phyloP scores from a whole-genome alignment of 2,329 filamentous ascomycete genomes.

The Talaromyces sp. region DNA sequence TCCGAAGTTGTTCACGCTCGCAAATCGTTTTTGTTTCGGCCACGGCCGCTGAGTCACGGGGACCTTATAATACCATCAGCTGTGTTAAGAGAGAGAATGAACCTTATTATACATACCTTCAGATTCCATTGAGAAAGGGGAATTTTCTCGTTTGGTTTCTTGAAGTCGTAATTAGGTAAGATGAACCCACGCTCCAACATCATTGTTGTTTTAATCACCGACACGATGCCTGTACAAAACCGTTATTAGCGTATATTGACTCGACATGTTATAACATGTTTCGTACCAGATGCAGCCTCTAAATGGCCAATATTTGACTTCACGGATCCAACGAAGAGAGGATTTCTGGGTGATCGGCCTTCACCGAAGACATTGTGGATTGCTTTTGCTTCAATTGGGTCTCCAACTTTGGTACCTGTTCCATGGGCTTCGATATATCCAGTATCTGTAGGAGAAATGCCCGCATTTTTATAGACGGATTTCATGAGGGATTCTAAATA shows the following conservation, averaged over 20 bases:
- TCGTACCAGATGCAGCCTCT: conserved; percentile 6
- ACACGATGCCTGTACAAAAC: conserved; percentile 2
- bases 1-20: conserved; percentile 9
- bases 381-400: neutral
- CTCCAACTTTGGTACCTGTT: conserved; percentile 2
- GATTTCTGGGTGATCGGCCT: neutral
- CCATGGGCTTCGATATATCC: conserved; percentile 31
- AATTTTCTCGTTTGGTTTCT: conserved; percentile 11
- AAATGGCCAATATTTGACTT: conserved; percentile 5
- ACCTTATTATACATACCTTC: neutral
- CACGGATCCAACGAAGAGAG: conserved; percentile 1
- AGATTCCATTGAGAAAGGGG: neutral
- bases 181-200: conserved; percentile 7
- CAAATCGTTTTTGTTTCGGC: conserved; percentile 1
- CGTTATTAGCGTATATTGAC: neutral
- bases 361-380: conserved; percentile 13
- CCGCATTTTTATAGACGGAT: conserved; percentile 28
- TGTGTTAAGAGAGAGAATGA: neutral
- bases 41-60: neutral
- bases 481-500: conserved; percentile 23
- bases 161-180: conserved; percentile 15
- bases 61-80: neutral
- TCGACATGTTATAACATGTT: conserved; percentile 3
- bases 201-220: conserved; percentile 9
- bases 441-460: conserved; percentile 19